A percentile compares a stretch with the other conserved stretches of the same genome.
Conservation (phyloP, 306 rosid genomes). For the Sesbania bispinosa region DNA sequence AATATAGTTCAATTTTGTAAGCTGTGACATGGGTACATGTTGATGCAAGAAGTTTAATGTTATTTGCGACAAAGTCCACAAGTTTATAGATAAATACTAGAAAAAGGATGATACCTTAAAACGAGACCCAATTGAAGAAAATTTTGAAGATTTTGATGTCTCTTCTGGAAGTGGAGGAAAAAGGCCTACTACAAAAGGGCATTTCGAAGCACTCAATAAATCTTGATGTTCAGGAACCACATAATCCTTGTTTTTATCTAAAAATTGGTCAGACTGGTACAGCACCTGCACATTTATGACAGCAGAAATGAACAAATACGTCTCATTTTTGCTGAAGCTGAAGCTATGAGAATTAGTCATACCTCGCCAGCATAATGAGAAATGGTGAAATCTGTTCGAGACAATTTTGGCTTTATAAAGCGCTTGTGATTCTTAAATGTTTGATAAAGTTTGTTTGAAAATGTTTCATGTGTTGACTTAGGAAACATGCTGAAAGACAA, state of each 20-base stretch:
- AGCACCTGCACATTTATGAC: conserved; percentile 61
- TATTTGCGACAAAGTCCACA: conserved; percentile 1
- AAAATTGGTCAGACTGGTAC: conserved; percentile 89
- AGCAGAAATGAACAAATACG: conserved; percentile 23
- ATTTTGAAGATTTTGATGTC: conserved; percentile 87
- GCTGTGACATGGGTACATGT: conserved; percentile 18
- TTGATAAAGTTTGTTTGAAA: conserved; percentile 97
- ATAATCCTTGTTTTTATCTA: conserved; percentile 99
- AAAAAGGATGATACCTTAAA: conserved; percentile 65
- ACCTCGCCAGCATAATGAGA: conserved; percentile 99
- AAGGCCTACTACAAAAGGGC: conserved; percentile 94
- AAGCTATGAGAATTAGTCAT: conserved; percentile 15
- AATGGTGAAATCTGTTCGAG: conserved; percentile 88
- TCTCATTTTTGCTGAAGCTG: conserved; percentile 22
- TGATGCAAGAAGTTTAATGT: conserved; percentile 13
- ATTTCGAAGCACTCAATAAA: conserved; percentile 78
- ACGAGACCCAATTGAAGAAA: conserved; percentile 96
- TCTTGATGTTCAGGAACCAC: conserved; percentile 98
- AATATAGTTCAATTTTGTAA: conserved; percentile 20
- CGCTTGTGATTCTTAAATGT: conserved; percentile 91
- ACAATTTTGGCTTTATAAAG: conserved; percentile 91
- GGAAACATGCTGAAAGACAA: conserved; percentile 94
- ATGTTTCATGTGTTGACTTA: conserved; percentile 98
- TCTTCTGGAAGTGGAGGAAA: conserved; percentile 96
- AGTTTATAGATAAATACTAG: background rate